Base-by-base conservation (phyloP, 192 early-diverging fungal species). In the Entomortierella chlamydospora region DNA sequence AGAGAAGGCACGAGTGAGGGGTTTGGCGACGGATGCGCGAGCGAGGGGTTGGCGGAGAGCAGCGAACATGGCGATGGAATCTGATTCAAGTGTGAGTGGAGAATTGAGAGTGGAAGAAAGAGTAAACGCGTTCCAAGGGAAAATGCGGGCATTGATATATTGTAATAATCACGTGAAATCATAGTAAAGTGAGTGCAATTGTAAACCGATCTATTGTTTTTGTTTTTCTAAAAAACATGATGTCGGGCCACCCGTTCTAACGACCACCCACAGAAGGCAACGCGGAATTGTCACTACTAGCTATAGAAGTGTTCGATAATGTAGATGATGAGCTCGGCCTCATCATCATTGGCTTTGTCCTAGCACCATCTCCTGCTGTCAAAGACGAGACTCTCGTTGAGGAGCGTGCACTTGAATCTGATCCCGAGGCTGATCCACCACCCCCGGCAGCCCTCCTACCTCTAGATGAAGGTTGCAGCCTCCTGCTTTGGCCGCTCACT, bases 11-110 rank as follows among this genome's bases (percentile, higher is more conserved):
- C 76, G 76, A 10, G 57, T 34, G 10, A 79, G 56, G 55, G 76
- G 76, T 63, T 66, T 79, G 29, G 57, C 63, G 25, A 68, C 68
- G 20, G 76, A 59, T 17, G 76, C 76, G 57, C 76, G 76, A 49
- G 76, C 76, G 53, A 79, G 76, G 33, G 76, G 76, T 61, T 79
- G 76, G 49, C 76, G 76, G 52, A 79, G 76, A 42, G 76, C 76
- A 66, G 76, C 54, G 30, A 79, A 79, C 76, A 79, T 79, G n/a
- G 63, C 41, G 8, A 33, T 50, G 47, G 62, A 64, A 43, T 57
- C 31, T 43, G 58, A 45, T 34, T 29, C 42, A 28, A 28, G 22
- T 37, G 37, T 39, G 47, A 33, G 52, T 29, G 61, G 12, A 30
- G 22, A 41, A 61, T 41, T 31, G 42, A 53, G 25, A 56, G 7